Base-by-base conservation (phyloP, 2,329 filamentous ascomycete species). In the Ustulina deusta region DNA sequence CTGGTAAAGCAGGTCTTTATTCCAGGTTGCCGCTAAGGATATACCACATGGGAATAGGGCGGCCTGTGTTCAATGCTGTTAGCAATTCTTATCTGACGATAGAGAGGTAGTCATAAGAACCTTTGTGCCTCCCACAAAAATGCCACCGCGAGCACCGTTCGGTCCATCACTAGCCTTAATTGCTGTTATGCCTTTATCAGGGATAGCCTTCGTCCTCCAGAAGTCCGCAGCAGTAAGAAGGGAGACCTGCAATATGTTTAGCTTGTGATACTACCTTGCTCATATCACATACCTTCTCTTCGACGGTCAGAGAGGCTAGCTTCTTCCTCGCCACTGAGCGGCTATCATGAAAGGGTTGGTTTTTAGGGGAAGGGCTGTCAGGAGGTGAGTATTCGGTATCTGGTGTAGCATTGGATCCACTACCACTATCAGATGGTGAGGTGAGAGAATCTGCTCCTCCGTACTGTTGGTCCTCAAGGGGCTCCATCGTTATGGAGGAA, bases 11-110 rank as follows among this genome's bases (percentile, higher is more conserved):
- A 95, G 82, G 6, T 90, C 84, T 55, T 87, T 85, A 75, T 95
- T 92, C 91, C 91, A 96, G 38, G 92, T 93, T 48, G 92, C 90
- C 7, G 91, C 92, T 51, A 95, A 85, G 0, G 91, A 93, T 63
- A 93, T 89, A 63, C 91, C 92, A 72, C 92, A 94, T 7, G 93
- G 93, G 71, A 95, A 92, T 54, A 93, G 85, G 20, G 92, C 92
- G 44, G 92, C 91, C 83, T 92, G 62, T 62, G 9, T 49, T 36
- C 25, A 25, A 52, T 7, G 11, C 25, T 48, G 36, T 44, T 49
- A 73, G 64, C 6, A 73, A 67, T 65, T 27, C 36, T 22, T 29
- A 3, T 48, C 7, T 22, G 51, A 36, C 6, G 6, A 32, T 20
- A 44, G 2, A 15, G 22, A 29, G 32, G 29, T 11, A 27, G 36